Evolutionary conservation across 371 early-diverging fungal genomes (phyloP).

Genomic region (Saksenaea oblongispora): DNA sequence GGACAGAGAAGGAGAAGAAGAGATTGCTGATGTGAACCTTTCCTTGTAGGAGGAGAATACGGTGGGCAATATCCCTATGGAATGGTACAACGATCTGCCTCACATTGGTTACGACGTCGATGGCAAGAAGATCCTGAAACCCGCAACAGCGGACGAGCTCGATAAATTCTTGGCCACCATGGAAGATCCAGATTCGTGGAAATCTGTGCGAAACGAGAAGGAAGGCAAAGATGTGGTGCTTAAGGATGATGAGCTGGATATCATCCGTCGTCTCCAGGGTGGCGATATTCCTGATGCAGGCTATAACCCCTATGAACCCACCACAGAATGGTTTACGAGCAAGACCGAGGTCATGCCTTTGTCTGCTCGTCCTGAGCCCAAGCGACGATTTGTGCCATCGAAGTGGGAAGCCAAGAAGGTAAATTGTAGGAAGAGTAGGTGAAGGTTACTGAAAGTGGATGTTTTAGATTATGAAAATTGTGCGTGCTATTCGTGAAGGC

Average conservation of each 20-base stretch:
- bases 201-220: conserved; percentile 79
- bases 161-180: conserved; percentile 89
- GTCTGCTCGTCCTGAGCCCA: conserved; percentile 87
- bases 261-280: conserved; percentile 84
- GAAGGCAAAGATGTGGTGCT: conserved; percentile 83
- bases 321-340: conserved; percentile 93
- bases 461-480: conserved; percentile 86
- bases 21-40: neutral
- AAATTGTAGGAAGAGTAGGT: neutral
- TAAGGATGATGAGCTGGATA: conserved; percentile 86
- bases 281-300: conserved; percentile 81
- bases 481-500: conserved; percentile 90
- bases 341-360: conserved; percentile 80
- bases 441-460: neutral
- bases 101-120: conserved; percentile 96
- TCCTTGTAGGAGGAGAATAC: conserved; percentile 62
- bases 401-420: conserved; percentile 89
- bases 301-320: conserved; percentile 89
- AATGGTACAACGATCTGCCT: conserved; percentile 95
- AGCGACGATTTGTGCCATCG: conserved; percentile 93
- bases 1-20: conserved; percentile 30
- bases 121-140: conserved; percentile 87
- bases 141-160: conserved; percentile 88
- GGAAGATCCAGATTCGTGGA: conserved; percentile 94
- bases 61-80: conserved; percentile 92